A percentile compares a stretch with the other conserved stretches of the same genome.
These are phyloP conservation scores for apple (Malus domestica) DNA, from an alignment of 306 rosid genomes.

Conservation along the genomic window DNA sequence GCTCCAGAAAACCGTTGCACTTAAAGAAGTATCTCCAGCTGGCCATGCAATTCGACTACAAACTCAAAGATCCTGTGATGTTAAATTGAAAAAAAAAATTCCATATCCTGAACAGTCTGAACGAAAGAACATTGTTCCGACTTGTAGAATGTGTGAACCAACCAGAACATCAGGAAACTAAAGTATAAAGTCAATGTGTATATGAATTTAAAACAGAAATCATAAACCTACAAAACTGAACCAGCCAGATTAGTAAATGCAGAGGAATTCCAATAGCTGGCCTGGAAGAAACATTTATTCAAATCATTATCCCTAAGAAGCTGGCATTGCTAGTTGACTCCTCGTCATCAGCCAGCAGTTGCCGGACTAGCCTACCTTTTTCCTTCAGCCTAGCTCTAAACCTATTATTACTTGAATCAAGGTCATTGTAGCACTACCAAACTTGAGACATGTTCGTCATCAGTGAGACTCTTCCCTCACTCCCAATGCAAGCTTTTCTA, in stretches of 20 bases:
- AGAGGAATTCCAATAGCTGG: not conserved
- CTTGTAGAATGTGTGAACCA: not conserved
- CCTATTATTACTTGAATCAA: constrained; percentile 21
- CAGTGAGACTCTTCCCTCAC: constrained; percentile 6
- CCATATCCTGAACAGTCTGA: not conserved
- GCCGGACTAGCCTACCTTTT: not conserved
- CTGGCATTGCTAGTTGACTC: not conserved
- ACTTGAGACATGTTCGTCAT: constrained; percentile 3
- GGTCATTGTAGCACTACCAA: constrained; percentile 22
- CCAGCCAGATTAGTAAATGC: not conserved
- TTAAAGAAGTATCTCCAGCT: not conserved
- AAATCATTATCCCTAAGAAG: constrained; percentile 7
- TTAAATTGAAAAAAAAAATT: not conserved
- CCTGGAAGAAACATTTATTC: constrained; percentile 7
- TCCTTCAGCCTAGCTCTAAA: constrained; percentile 12
- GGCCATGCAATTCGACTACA: not conserved
- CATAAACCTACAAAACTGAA: constrained; percentile 4
- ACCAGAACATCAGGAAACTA: not conserved
- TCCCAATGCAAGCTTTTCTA: constrained; percentile 8
- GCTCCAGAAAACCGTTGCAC: not conserved
- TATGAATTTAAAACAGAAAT: not conserved
- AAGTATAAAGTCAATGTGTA: not conserved
- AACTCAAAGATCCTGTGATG: too few species aligned
- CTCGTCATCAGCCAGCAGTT: constrained; percentile 1
- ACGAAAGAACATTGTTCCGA: not conserved